Evolutionary conservation across 495 filamentous ascomycete species (phyloP).

Genomic region (Hypoxylon crocopeplum): DNA sequence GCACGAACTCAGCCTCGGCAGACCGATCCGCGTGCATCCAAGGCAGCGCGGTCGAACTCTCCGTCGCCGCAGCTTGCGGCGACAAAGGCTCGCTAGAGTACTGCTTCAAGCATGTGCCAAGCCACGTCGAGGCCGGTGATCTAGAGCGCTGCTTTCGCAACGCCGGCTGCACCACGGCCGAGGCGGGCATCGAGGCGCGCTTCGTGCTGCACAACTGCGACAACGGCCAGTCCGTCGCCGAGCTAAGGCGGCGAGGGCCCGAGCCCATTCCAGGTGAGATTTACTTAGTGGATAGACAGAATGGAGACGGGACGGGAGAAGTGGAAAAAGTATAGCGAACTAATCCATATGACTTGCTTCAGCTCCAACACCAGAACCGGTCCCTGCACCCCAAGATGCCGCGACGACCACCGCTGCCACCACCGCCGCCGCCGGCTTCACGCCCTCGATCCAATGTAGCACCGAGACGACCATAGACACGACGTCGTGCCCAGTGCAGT

Average conservation of each 20-base stretch:
- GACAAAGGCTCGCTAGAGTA: slow-evolving; percentile 42
- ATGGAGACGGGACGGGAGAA: too few relatives aligned
- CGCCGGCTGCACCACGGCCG: slow-evolving; percentile 48
- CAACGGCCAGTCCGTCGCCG: slow-evolving; percentile 18
- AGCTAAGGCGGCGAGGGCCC: slow-evolving; percentile 43
- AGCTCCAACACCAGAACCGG: slow-evolving; percentile 19
- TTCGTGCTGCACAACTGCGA: slow-evolving; percentile 44
- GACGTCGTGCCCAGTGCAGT: slow-evolving; percentile 45
- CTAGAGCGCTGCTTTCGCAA: slow-evolving; percentile 48
- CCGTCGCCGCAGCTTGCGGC: slow-evolving; percentile 45
- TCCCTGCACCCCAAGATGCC: slow-evolving; percentile 7
- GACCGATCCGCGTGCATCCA: slow-evolving; percentile 43
- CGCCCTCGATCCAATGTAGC: slow-evolving; percentile 43
- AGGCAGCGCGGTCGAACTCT: slow-evolving; percentile 39
- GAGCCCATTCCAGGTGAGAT: slow-evolving; percentile 23
- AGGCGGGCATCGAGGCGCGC: slow-evolving; percentile 44
- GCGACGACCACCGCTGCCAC: slow-evolving; percentile 13
- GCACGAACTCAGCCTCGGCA: slow-evolving; percentile 7
- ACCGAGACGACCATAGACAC: slow-evolving; percentile 40
- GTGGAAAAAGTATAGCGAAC: not conserved
- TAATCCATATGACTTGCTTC: not conserved
- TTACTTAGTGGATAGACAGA: not conserved
- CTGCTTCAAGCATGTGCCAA: slow-evolving; percentile 39
- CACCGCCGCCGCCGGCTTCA: slow-evolving; percentile 12
- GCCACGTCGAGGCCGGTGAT: slow-evolving; percentile 28